Percentiles rank a stretch among this genome's conserved stretches.
Conservation (phyloP, 306 rosid species). For the Sophora flavescens region DNA sequence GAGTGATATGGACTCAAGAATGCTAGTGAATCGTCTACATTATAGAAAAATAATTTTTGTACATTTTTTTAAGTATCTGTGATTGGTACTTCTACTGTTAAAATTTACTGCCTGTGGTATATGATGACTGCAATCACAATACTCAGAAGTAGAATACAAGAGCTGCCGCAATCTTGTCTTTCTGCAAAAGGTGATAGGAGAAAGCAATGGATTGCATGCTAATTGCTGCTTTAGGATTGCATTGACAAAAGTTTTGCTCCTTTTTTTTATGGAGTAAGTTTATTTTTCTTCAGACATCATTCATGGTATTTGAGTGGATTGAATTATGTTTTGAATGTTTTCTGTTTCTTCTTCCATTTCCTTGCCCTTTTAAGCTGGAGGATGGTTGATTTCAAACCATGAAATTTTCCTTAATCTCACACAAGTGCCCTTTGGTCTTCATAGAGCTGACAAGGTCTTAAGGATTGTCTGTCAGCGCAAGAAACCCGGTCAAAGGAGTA, state of each 20-base stretch:
- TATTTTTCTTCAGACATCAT: neutral
- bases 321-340: neutral
- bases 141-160: neutral
- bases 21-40: constrained; percentile 15
- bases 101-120: neutral
- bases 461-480: neutral
- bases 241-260: constrained; percentile 4
- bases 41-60: neutral
- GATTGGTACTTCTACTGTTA: neutral
- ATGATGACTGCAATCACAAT: constrained; percentile 28
- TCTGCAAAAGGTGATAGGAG: neutral
- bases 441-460: neutral
- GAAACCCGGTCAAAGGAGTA: neutral
- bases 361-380: neutral
- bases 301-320: neutral
- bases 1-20: neutral
- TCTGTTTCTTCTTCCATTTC: neutral
- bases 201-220: constrained; percentile 24
- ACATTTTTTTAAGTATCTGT: neutral
- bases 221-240: constrained; percentile 32
- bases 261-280: constrained; percentile 36
- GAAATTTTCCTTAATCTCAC: constrained; percentile 21
- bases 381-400: neutral
- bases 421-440: constrained; percentile 10
- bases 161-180: neutral